Percentiles rank a stretch among this genome's conserved stretches.
Conservation (phyloP, 1,284 basidiomycete species). For the Ganoderma lucidum region DNA sequence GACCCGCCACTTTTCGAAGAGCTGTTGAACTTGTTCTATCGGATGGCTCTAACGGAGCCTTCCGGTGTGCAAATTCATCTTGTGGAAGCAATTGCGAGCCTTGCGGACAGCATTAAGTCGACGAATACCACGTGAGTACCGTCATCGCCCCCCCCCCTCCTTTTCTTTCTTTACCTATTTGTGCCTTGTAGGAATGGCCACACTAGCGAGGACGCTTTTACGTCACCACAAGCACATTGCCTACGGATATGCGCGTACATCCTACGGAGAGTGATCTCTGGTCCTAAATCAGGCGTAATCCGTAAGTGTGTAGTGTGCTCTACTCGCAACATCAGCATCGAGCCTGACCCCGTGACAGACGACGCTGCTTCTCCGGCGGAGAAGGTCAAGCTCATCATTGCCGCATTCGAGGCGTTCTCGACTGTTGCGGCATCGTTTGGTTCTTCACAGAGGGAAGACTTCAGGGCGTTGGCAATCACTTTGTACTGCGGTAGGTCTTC, state of each 20-base stretch:
- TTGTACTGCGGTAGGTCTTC: constrained; percentile 73
- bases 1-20: constrained; percentile 90
- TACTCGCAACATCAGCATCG: neutral
- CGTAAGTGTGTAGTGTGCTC: constrained; percentile 60
- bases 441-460: constrained; percentile 68
- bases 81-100: constrained; percentile 74
- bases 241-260: constrained; percentile 84
- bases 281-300: constrained; percentile 59
- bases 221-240: constrained; percentile 68
- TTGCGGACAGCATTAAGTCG: constrained; percentile 62
- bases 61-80: constrained; percentile 79
- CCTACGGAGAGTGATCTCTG: constrained; percentile 74
- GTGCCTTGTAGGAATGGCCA: constrained; percentile 40
- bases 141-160: neutral
- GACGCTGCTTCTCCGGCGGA: constrained; percentile 49
- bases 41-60: constrained; percentile 89
- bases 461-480: constrained; percentile 82
- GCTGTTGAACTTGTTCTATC: constrained; percentile 87
- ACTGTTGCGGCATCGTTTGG: constrained; percentile 71
- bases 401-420: constrained; percentile 73
- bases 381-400: constrained; percentile 70
- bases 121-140: constrained; percentile 22
- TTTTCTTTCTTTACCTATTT: neutral
- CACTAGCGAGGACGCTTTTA: constrained; percentile 53
- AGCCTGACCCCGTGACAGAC: constrained; percentile 28